Base-by-base conservation (phyloP, 2,329 filamentous ascomycete species). In the Cordyceps farinosa region DNA sequence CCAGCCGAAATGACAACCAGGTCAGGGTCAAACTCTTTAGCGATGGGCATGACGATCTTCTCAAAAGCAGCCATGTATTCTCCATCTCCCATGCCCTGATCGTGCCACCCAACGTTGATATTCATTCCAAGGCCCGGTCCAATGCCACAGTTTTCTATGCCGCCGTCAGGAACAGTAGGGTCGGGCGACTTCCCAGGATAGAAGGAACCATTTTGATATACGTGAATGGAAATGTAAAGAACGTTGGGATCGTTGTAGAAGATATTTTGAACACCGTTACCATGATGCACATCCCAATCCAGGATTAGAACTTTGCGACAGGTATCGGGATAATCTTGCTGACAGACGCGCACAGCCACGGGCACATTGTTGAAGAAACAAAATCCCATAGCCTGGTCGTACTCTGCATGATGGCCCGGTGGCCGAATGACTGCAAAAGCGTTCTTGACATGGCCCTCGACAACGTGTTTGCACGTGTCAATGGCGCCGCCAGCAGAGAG, bases 321-420 rank as follows among this genome's bases (percentile, higher is more conserved):
- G 9, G 79, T 79, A 3, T 94, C 86, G 1, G 90, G 90, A 68
- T 90, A 95, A 65, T 92, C 87, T 60, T 83, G 79, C 73, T 97
- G 92, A 72, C 93, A 97, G 13, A 93, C 90, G 65, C 87, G 89
- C n/a, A 92, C 89, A 1, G 93, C 94, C 64, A 99, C 90, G 27
- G 91, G 92, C 3, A 98, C 95, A 71, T 99, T 99, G 78, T 99
- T 97, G 79, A 98, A 98, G 64, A 98, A 85, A 74, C 95, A 99
- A 72, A 99, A 99, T 0, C 95, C 95, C 84, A 97, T 95, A 1
- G 94, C 86, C 42, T 87, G 82, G 70, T 95, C 84, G 64, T 87
- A 88, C 73, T 99, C 95, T 1, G 95, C 95, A 75, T 99, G 95
- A 71, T 99, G 95, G 0, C 95, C 95, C 0, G 95, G 95, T 2